Evolutionary conservation across 352 stramenopile species (phyloP).

Genomic region (Phytophthora fragariaefolia): DNA sequence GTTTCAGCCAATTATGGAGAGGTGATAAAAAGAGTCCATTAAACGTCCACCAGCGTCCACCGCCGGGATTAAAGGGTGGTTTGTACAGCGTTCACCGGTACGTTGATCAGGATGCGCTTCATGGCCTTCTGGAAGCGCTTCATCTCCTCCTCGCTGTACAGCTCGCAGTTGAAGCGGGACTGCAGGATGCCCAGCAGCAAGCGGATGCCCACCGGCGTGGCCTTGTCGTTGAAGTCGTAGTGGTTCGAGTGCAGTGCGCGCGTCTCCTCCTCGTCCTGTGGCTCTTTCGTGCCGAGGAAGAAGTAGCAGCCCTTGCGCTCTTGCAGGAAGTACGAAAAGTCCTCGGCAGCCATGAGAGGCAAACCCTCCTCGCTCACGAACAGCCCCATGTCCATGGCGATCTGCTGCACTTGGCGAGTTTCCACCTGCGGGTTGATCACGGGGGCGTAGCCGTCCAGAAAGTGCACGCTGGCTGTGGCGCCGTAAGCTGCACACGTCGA

Average conservation of each 20-base stretch:
- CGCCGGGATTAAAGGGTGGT: background rate
- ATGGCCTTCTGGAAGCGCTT: constrained; percentile 81
- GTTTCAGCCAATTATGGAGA: constrained; percentile 21
- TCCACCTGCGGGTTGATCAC: constrained; percentile 85
- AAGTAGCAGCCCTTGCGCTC: constrained; percentile 88
- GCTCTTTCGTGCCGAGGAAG: constrained; percentile 84
- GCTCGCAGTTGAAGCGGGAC: constrained; percentile 63
- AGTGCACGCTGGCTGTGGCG: constrained; percentile 65
- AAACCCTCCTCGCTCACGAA: constrained; percentile 82
- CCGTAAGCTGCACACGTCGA: constrained; percentile 87
- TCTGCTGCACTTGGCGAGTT: constrained; percentile 78
- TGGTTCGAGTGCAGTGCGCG: constrained; percentile 80
- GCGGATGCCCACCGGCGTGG: constrained; percentile 80
- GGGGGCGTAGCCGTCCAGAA: constrained; percentile 76
- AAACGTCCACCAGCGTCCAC: constrained; percentile 7
- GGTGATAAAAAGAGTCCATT: background rate
- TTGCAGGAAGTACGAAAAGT: constrained; percentile 93
- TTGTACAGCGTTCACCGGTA: no score
- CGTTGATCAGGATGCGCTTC: constrained; percentile 65
- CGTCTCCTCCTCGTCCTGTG: constrained; percentile 55
- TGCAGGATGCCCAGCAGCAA: constrained; percentile 81
- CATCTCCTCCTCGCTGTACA: constrained; percentile 77
- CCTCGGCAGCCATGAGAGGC: constrained; percentile 94
- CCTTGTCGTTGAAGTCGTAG: constrained; percentile 90
- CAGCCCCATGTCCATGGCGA: constrained; percentile 72